Percentiles rank a stretch among this genome's conserved stretches.
phyloP scores from a whole-genome alignment of 2,329 filamentous ascomycete species.

The Aspergillus chevalieri region DNA sequence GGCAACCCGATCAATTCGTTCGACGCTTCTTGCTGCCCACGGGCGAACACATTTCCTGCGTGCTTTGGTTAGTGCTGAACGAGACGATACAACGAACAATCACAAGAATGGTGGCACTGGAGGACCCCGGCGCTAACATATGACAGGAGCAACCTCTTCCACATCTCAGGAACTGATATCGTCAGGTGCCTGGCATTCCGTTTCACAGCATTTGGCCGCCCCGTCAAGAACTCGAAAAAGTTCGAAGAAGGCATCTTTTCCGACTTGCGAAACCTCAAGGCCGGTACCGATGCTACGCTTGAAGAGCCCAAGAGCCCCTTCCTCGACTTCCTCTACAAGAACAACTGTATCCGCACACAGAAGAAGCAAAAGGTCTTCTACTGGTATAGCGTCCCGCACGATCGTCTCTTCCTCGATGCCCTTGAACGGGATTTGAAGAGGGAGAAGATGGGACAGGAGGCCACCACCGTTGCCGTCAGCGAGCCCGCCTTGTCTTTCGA shows the following conservation, averaged over 20 bases:
- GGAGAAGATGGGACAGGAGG: constrained; percentile 99
- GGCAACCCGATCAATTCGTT: constrained; percentile 94
- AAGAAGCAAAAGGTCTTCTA: constrained; percentile 99
- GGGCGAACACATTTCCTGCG: constrained; percentile 97
- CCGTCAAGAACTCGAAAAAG: constrained; percentile 99
- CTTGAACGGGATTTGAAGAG: constrained; percentile 95
- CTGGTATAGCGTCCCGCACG: constrained; percentile 99
- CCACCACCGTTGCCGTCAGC: constrained; percentile 91
- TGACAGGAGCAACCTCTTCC: constrained; percentile 89
- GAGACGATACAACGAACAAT: neutral
- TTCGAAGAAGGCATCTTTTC: constrained; percentile 99
- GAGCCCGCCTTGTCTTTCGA: constrained; percentile 97
- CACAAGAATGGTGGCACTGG: neutral
- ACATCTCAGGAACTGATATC: constrained; percentile 98
- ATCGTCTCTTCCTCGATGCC: constrained; percentile 93
- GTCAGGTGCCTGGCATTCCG: constrained; percentile 96
- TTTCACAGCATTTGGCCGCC: constrained; percentile 96
- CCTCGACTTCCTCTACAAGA: constrained; percentile 98
- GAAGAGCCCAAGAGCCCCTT: constrained; percentile 99
- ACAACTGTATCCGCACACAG: constrained; percentile 99
- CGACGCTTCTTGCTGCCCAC: constrained; percentile 91
- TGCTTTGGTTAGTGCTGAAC: constrained; percentile 65
- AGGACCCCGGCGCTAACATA: constrained; percentile 9
- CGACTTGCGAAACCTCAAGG: constrained; percentile 95
- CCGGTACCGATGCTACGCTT: constrained; percentile 92